Percentiles rank a stretch among this genome's conserved stretches.
These are phyloP conservation scores for Apiospora rasikravindrae DNA, from an alignment of 2,329 filamentous ascomycete genomes.

Conservation along the genomic window DNA sequence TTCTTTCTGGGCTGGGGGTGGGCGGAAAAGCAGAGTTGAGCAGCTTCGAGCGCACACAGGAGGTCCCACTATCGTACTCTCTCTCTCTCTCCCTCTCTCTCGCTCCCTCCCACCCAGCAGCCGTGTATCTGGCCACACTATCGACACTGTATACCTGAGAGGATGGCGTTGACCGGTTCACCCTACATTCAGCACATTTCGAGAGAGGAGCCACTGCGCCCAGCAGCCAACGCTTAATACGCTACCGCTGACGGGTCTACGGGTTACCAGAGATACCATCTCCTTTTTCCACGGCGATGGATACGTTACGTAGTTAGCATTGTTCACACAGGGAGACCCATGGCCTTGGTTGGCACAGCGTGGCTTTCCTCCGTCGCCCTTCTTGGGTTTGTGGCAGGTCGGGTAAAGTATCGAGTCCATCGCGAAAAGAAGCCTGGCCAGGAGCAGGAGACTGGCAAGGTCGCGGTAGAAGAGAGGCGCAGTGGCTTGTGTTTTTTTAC, in stretches of 20 bases:
- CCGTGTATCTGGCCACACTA: not conserved
- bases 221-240: conserved; percentile 8
- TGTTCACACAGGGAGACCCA: not conserved
- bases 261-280: not conserved
- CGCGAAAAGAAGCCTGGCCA: not conserved
- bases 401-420: not conserved
- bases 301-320: not conserved
- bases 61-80: not conserved
- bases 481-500: not conserved
- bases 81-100: too few species aligned
- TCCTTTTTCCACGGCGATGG: conserved; percentile 10
- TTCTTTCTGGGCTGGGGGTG: not conserved
- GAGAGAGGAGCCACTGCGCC: not conserved
- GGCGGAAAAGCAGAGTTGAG: not conserved
- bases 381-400: not conserved
- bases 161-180: conserved; percentile 14
- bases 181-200: conserved; percentile 7
- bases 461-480: not conserved
- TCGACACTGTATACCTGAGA: conserved; percentile 18
- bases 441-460: not conserved
- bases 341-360: not conserved
- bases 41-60: not conserved
- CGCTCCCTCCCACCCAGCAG: not conserved
- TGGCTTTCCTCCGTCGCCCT: not conserved
- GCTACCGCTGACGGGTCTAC: not conserved